Evolutionary conservation across 2,329 filamentous ascomycete genomes (phyloP), one percentile per base, ranked within the genome.

Genomic region (Pyrenophora tritici-repentis): DNA sequence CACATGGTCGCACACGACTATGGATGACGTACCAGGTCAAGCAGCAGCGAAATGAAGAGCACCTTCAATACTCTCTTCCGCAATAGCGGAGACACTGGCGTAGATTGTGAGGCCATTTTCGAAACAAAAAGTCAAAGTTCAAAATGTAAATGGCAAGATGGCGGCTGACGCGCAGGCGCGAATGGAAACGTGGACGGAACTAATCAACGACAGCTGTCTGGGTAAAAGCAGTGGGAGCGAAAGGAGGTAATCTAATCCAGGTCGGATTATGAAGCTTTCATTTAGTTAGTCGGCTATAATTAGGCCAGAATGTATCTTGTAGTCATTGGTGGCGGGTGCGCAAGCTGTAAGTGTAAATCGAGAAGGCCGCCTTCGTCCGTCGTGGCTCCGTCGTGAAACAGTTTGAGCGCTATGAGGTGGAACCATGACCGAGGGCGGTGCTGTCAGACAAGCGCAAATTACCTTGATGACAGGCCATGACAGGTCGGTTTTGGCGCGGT

Each of bases 61-160:
- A 97, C 91, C 66, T 83, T 87, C 56, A 97, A 80, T 59, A 97
- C 91, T 77, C 82, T 87, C 77, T 90, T 96, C 56, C 92, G 86
- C 72, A 80, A 73, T 47, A 75, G 68, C 47, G 74, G 68, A 35
- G 76, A 65, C 36, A 79, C 71, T 9, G 73, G 68, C 13, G 50
- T 42, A 50, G 71, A 65, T 42, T 73, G 58, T 38, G 57, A 46
- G 35, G 50, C 55, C 63, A 67, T 70, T 36, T 26, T 38, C 39
- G 26, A 20, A 20, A 14, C 38, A 20, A 41, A 26, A 16, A 42
- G 43, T 38, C 16, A 17, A 32, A 38, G 39, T 36, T 24, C 38
- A 20, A 41, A 39, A 37, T 38, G 14, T 18, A 32, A 32, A 35
- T 36, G 24, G 45, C 36, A 31, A 43, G 17, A 31, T 29, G 24